Base-by-base conservation (phyloP, 192 early-diverging fungal genomes). In the Podila minutissima region DNA sequence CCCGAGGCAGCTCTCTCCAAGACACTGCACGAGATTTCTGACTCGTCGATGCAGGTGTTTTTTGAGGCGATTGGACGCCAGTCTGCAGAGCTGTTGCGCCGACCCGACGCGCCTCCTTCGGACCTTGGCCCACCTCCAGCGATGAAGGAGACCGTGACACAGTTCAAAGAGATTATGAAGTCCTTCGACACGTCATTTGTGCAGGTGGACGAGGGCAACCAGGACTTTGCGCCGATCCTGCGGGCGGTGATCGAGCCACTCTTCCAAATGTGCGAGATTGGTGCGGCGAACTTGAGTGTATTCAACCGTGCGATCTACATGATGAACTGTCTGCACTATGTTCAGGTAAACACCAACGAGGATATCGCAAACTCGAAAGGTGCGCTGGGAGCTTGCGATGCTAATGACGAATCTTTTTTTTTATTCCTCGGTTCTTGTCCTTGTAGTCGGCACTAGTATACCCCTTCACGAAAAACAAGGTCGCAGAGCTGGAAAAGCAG, bases 141-240 rank as follows among this genome's bases (percentile, higher is more conserved):
- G 11, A 83, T 95, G 9, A 92, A 91, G 69, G 93, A 94, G 57
- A 86, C 89, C 32, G 76, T 93, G 5, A 71, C 86, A 48, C 93
- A 94, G 63, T 67, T 95, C 88, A 92, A 91, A 78, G 93, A 93
- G 72, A 92, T 96, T 32, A 89, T 95, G 88, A 88, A 92, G 24
- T 93, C 94, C 4, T 95, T 94, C 72, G 92, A 92, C 37, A 87
- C 90, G 9, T 94, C 93, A 7, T 84, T 93, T 53, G 83, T 94
- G 19, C 77, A 87, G 2, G 77, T 73, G 2, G 84, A 87, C 6
- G 74, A 86, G 24, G 75, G 82, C 8, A 92, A 92, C 59, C 66
- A 83, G 55, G 90, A 91, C 62, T 93, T 96, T 86, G 83, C 82
- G 10, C 72, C 86, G n/a, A 91, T 93, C 20, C 69, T 95, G 33